Percentiles rank a stretch among this genome's conserved stretches.
phyloP scores from a whole-genome alignment of 2,329 filamentous ascomycete genomes.

The Colletotrichum eleusines region DNA sequence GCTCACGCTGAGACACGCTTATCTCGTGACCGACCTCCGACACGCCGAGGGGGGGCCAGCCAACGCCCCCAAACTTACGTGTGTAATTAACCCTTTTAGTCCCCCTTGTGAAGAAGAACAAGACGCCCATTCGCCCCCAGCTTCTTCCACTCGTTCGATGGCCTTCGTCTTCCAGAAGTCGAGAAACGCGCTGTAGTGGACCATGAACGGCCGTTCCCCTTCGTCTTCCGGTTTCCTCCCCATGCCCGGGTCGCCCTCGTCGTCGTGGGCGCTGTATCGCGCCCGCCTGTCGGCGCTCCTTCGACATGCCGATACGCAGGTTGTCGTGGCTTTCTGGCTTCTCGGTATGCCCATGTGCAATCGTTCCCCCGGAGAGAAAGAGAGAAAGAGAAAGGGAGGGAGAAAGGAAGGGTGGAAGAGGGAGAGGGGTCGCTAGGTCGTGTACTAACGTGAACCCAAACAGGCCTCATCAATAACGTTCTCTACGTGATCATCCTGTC shows the following conservation, averaged over 20 bases:
- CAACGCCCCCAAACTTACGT: conserved; percentile 6
- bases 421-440: not conserved
- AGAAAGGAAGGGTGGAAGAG: not conserved
- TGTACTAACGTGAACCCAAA: conserved; percentile 18
- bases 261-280: conserved; percentile 81
- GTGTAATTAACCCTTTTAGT: not conserved
- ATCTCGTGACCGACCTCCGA: conserved; percentile 39
- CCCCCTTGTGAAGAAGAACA: not conserved
- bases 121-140: conserved; percentile 5
- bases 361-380: no score
- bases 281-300: conserved; percentile 74
- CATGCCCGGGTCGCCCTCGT: conserved; percentile 68
- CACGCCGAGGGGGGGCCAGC: not conserved
- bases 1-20: conserved; percentile 21
- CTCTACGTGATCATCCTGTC: conserved; percentile 98
- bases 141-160: conserved; percentile 17
- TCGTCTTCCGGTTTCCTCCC: conserved; percentile 64
- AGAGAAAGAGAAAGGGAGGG: not conserved
- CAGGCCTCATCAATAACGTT: conserved; percentile 95
- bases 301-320: conserved; percentile 75
- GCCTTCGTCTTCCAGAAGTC: conserved; percentile 7
- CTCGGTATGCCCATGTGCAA: conserved; percentile 71
- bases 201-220: conserved; percentile 54
- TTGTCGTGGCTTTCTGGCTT: conserved; percentile 89
- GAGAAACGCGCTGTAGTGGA: conserved; percentile 22